phyloP scores from a whole-genome alignment of 768 basidiomycete species.

The Rhodotorula babjevae region DNA sequence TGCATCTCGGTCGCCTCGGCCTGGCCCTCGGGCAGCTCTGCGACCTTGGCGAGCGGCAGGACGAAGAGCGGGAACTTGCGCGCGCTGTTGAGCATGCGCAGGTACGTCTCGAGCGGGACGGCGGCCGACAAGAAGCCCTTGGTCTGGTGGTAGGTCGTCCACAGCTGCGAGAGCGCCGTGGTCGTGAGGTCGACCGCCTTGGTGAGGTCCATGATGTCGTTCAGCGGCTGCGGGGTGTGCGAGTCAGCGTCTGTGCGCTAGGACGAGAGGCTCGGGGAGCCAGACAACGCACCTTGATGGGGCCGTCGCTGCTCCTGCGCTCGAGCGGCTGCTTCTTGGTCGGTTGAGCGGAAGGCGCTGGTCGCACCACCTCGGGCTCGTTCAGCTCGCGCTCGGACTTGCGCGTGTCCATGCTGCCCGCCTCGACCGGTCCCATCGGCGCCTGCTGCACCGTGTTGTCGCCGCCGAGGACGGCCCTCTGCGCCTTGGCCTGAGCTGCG shows the following conservation, averaged over 20 bases:
- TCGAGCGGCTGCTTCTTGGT: background rate
- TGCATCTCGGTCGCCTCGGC: slow-evolving; percentile 56
- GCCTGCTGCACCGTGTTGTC: background rate
- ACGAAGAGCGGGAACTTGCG: slow-evolving; percentile 71
- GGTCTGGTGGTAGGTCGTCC: slow-evolving; percentile 83
- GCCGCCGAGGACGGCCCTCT: too few relatives aligned
- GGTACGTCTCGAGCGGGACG: slow-evolving; percentile 67
- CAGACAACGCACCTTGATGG: slow-evolving; percentile 45
- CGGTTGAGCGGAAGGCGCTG: slow-evolving; percentile 11
- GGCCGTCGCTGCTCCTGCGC: slow-evolving; percentile 17
- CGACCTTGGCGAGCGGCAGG: slow-evolving; percentile 66
- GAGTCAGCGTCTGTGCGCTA: background rate
- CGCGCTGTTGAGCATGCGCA: slow-evolving; percentile 62
- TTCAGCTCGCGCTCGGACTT: background rate
- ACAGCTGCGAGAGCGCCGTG: slow-evolving; percentile 71
- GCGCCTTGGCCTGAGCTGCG: background rate
- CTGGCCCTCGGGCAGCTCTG: slow-evolving; percentile 51
- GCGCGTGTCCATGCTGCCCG: slow-evolving; percentile 14
- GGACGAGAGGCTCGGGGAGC: background rate
- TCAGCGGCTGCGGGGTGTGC: slow-evolving; percentile 61
- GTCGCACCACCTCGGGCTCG: slow-evolving; percentile 11
- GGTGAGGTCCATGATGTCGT: slow-evolving; percentile 70
- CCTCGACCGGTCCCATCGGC: slow-evolving; percentile 12
- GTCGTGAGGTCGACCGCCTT: slow-evolving; percentile 62
- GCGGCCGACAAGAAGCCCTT: slow-evolving; percentile 80